Conservation (phyloP, 345 rosid species). For the Citrus unshiu region DNA sequence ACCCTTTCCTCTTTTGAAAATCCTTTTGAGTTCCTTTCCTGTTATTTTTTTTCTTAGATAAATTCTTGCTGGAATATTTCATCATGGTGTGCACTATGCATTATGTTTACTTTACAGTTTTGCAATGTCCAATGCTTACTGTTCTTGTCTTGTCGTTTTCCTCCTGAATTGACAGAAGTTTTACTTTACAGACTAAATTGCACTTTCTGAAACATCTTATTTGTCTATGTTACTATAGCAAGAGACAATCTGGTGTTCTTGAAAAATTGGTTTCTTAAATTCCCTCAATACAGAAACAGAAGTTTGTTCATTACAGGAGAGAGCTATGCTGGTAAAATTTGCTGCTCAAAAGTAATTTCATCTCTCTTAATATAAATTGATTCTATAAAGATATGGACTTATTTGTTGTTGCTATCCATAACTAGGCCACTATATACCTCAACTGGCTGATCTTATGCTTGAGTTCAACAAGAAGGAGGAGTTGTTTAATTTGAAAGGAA, state of each 20-base stretch:
- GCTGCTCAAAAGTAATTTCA: neutral
- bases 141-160: constrained; percentile 26
- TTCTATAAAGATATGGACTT: neutral
- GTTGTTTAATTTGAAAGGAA: constrained; percentile 83
- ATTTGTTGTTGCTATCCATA: neutral
- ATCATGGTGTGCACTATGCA: constrained; percentile 3
- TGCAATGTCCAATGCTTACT: constrained; percentile 21
- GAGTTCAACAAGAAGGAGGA: constrained; percentile 68
- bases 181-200: constrained; percentile 22
- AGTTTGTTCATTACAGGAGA: constrained; percentile 90
- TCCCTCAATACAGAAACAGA: constrained; percentile 87
- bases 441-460: constrained; percentile 82
- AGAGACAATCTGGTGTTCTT: constrained; percentile 90
- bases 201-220: constrained; percentile 29
- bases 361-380: neutral
- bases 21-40: neutral
- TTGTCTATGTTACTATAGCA: constrained; percentile 49
- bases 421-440: constrained; percentile 92
- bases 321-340: constrained; percentile 85
- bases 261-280: constrained; percentile 79
- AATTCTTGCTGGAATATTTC: constrained; percentile 33
- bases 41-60: constrained; percentile 15
- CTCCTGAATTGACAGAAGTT: constrained; percentile 25
- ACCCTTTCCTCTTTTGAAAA: neutral
- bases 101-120: constrained; percentile 30